Conservation (phyloP, 2,329 filamentous ascomycete species). For the Balansia obtecta region DNA sequence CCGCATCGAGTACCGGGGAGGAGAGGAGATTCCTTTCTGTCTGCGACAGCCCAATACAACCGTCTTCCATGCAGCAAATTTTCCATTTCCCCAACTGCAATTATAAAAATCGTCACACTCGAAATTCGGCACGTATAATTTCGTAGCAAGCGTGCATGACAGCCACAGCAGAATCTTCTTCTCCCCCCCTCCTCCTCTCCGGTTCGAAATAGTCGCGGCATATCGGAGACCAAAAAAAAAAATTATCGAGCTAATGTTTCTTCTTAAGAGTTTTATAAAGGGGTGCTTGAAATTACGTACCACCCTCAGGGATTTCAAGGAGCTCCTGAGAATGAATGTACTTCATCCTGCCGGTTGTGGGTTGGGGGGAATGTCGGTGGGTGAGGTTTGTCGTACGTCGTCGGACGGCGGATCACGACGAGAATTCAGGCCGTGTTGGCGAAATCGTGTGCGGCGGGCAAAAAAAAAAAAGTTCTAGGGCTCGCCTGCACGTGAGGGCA, state of each 20-base stretch:
- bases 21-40: not conserved
- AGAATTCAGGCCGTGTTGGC: constrained; percentile 19
- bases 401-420: constrained; percentile 22
- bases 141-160: too few species aligned
- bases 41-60: not conserved
- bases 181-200: not conserved
- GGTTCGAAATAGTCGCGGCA: not conserved
- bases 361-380: constrained; percentile 28
- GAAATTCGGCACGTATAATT: too few species aligned
- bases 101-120: too few species aligned
- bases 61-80: too few species aligned
- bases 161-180: too few species aligned
- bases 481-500: constrained; percentile 27
- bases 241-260: not conserved
- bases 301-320: constrained; percentile 91
- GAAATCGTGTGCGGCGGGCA: constrained; percentile 31
- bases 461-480: constrained; percentile 36
- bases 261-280: too few species aligned
- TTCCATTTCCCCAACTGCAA: too few species aligned
- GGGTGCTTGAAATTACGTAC: constrained; percentile 51
- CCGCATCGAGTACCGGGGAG: not conserved
- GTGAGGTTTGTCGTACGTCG: constrained; percentile 28
- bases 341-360: constrained; percentile 75
- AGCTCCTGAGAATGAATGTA: constrained; percentile 99
- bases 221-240: not conserved